phyloP scores from a whole-genome alignment of 192 early-diverging fungal species.

The Rhizophagus prolifer region DNA sequence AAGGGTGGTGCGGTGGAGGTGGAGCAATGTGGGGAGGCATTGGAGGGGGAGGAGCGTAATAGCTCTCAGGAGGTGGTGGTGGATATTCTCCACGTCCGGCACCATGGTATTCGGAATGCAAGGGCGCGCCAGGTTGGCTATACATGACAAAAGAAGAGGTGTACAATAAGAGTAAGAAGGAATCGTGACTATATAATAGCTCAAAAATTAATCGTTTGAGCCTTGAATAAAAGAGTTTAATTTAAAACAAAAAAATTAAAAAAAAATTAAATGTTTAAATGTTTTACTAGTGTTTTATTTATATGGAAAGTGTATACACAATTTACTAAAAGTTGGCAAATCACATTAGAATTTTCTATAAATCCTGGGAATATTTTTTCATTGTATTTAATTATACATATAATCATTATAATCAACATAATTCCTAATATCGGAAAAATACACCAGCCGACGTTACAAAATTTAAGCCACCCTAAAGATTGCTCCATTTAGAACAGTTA shows the following conservation, averaged over 20 bases:
- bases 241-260: not conserved
- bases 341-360: not conserved
- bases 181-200: not conserved
- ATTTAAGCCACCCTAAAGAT: no score
- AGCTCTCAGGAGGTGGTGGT: slow-evolving; percentile 3
- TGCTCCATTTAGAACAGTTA: no score
- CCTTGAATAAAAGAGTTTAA: not conserved
- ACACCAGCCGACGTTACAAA: not conserved
- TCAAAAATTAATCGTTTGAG: not conserved
- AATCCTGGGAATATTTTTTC: not conserved
- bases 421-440: not conserved
- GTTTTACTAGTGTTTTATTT: not conserved
- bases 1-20: slow-evolving; percentile 15
- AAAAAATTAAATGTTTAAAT: not conserved
- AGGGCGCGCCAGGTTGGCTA: not conserved
- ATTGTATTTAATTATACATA: no score
- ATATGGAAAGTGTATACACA: not conserved
- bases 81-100: slow-evolving; percentile 9
- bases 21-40: slow-evolving; percentile 6
- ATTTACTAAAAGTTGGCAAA: not conserved
- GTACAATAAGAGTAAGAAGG: not conserved
- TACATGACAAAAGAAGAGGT: not conserved
- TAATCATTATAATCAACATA: no score
- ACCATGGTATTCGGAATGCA: slow-evolving; percentile 8
- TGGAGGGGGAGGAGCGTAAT: slow-evolving; percentile 15